A percentile compares a stretch with the other conserved stretches of the same genome.
Conservation (phyloP, 768 basidiomycete species). For the Tricholoma sp. region DNA sequence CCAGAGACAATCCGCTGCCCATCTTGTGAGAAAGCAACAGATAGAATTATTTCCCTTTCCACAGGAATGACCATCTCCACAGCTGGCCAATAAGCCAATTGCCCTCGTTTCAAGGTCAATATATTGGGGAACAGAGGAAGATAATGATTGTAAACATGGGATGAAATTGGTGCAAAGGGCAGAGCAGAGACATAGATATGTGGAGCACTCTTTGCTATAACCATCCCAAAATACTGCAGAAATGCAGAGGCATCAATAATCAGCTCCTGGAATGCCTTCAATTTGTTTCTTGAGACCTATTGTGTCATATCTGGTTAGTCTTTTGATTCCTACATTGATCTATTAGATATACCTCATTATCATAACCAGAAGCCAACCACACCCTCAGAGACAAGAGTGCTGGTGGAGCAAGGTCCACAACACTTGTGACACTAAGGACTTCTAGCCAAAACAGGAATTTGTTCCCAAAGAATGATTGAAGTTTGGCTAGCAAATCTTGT, state of each 20-base stretch:
- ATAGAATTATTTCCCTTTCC: neutral
- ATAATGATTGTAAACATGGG: neutral
- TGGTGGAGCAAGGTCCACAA: neutral
- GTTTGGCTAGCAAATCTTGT: neutral
- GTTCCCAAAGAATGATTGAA: neutral
- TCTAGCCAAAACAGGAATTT: neutral
- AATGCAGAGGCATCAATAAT: neutral
- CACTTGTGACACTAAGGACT: neutral
- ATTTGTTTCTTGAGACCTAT: neutral
- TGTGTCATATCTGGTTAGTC: neutral
- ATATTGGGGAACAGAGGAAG: neutral
- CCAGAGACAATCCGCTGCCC: slow-evolving; percentile 27
- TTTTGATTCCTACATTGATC: neutral
- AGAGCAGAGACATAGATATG: neutral
- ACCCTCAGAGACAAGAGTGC: neutral
- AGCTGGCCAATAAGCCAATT: neutral
- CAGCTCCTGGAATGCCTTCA: neutral
- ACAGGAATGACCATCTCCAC: neutral
- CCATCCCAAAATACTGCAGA: neutral
- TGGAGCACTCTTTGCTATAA: neutral
- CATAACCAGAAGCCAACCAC: neutral
- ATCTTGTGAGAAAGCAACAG: slow-evolving; percentile 20
- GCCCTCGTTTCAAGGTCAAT: neutral
- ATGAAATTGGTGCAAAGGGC: neutral
- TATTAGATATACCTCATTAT: neutral